A percentile compares a stretch with the other conserved stretches of the same genome.
Evolutionary conservation across 164 flowering plant species (phyloP).

Genomic region (Warburgia ugandensis): DNA sequence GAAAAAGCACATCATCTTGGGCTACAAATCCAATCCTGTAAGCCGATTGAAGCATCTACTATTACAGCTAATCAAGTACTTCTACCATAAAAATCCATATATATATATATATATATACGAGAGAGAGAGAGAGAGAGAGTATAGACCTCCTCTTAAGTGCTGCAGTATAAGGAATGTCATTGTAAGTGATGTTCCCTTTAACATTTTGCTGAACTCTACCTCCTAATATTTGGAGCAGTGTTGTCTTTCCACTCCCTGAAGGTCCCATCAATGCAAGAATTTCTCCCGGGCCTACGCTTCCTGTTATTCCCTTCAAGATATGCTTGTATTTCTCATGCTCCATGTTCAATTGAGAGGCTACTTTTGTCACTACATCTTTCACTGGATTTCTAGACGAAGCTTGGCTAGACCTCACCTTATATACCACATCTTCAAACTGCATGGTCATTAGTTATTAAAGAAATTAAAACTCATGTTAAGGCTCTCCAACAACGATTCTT

Average conservation of each 20-base stretch:
- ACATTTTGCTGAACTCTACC: constrained; percentile 80
- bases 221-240: constrained; percentile 69
- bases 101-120: too few relatives aligned
- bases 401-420: constrained; percentile 41
- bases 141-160: constrained; percentile 78
- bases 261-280: constrained; percentile 98
- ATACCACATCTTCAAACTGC: constrained; percentile 91
- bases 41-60: neutral
- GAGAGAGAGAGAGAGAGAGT: neutral
- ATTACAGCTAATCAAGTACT: too few relatives aligned
- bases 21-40: constrained; percentile 94
- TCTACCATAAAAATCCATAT: too few relatives aligned
- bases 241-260: constrained; percentile 97
- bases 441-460: neutral
- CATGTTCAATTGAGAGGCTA: constrained; percentile 39
- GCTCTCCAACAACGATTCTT: too few relatives aligned
- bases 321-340: constrained; percentile 63
- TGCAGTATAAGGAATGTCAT: constrained; percentile 64
- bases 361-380: constrained; percentile 53
- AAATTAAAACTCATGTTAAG: too few relatives aligned
- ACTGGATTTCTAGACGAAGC: constrained; percentile 39
- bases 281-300: constrained; percentile 85
- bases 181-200: constrained; percentile 64
- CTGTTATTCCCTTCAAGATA: constrained; percentile 79
- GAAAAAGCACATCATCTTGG: constrained; percentile 87